These are phyloP conservation scores for Mortierella sp. DNA, from an alignment of 371 early-diverging fungal species.

Conservation along the genomic window DNA sequence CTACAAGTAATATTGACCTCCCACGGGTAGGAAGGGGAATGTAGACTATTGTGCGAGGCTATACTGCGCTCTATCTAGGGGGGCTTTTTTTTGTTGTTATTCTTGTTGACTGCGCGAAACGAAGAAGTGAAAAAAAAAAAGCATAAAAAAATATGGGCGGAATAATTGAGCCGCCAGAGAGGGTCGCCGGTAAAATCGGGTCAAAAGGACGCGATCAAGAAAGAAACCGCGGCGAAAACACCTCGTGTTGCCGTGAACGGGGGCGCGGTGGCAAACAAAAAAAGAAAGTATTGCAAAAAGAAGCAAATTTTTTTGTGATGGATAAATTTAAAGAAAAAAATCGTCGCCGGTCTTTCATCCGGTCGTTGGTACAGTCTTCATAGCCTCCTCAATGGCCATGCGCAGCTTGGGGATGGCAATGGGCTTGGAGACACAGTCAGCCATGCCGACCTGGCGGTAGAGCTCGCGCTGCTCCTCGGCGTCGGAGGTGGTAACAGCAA, in stretches of 20 bases:
- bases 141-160: constrained; percentile 3
- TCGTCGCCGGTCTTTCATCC: constrained; percentile 10
- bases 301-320: constrained; percentile 17
- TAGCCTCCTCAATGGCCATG: constrained; percentile 50
- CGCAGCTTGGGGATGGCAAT: constrained; percentile 45
- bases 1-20: constrained; percentile 2
- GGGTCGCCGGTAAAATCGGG: not conserved
- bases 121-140: not conserved
- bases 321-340: constrained; percentile 1
- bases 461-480: constrained; percentile 54
- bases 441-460: constrained; percentile 54
- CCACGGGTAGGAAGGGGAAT: constrained; percentile 4
- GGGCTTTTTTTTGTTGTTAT: constrained; percentile 2
- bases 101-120: constrained; percentile 5
- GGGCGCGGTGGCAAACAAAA: not conserved
- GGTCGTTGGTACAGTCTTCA: constrained; percentile 27
- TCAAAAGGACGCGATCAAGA: not conserved
- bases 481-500: constrained; percentile 74
- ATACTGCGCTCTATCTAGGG: not conserved
- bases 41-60: constrained; percentile 3
- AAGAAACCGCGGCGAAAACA: not conserved
- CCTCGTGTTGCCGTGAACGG: not conserved
- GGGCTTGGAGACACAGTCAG: constrained; percentile 56
- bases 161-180: not conserved
- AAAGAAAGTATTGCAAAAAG: constrained; percentile 9